A percentile compares a stretch with the other conserved stretches of the same genome.
Evolutionary conservation across 2,329 filamentous ascomycete species (phyloP).

Genomic region (Fusarium penzigii): DNA sequence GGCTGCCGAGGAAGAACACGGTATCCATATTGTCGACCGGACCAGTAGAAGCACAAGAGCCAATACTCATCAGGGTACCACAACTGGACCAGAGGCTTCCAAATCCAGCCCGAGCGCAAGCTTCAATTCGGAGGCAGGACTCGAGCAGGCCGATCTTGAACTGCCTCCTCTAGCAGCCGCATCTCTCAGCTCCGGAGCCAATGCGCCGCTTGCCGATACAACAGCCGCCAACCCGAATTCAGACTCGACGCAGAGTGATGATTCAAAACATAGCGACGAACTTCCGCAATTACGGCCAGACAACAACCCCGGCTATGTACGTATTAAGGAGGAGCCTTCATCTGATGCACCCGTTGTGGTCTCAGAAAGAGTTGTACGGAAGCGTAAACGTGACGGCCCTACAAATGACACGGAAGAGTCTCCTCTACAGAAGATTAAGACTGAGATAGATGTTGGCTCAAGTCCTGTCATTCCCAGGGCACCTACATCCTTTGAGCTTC

Average conservation of each 20-base stretch:
- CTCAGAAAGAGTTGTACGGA: slow-evolving; percentile 50
- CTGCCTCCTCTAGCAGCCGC: slow-evolving; percentile 27
- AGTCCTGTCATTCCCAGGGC: slow-evolving; percentile 30
- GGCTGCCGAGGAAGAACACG: slow-evolving; percentile 42
- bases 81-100: slow-evolving; percentile 3
- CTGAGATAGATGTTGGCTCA: slow-evolving; percentile 35
- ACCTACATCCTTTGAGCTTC: slow-evolving; percentile 34
- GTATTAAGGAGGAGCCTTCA: slow-evolving; percentile 53
- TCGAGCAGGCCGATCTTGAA: slow-evolving; percentile 30
- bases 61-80: slow-evolving; percentile 6
- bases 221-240: slow-evolving; percentile 17
- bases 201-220: slow-evolving; percentile 3
- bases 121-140: slow-evolving; percentile 24
- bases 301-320: slow-evolving; percentile 5
- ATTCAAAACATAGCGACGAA: slow-evolving; percentile 24
- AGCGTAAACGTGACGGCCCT: slow-evolving; percentile 42
- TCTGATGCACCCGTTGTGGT: slow-evolving; percentile 55
- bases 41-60: slow-evolving; percentile 12
- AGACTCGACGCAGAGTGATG: slow-evolving; percentile 34
- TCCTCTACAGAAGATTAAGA: slow-evolving; percentile 42
- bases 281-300: slow-evolving; percentile 22
- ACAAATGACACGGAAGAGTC: slow-evolving; percentile 18
- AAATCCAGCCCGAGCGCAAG: slow-evolving; percentile 18
- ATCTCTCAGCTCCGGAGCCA: slow-evolving; percentile 14
- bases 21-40: slow-evolving; percentile 32